These are phyloP conservation scores for Alloteropsis semialata DNA, from an alignment of 176 grass and related monocot species.

Conservation along the genomic window DNA sequence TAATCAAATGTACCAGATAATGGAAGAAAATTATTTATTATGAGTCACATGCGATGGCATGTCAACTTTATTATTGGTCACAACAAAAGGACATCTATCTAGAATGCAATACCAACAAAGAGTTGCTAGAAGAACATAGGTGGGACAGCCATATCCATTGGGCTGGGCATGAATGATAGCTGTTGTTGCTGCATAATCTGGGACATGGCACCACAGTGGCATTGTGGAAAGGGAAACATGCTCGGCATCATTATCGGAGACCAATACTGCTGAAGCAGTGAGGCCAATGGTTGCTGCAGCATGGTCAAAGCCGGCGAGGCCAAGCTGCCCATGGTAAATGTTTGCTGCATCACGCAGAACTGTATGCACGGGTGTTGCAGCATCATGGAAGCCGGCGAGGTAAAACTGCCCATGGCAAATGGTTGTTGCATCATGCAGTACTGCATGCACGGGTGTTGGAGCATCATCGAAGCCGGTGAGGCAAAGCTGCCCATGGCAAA, in stretches of 20 bases:
- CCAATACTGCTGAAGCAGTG: background rate
- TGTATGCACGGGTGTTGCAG: background rate
- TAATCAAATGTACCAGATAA: too few species aligned
- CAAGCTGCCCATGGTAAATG: background rate
- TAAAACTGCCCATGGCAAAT: too few species aligned
- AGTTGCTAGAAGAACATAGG: too few species aligned
- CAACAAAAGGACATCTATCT: background rate
- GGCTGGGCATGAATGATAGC: background rate
- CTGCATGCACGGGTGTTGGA: too few species aligned
- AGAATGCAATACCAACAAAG: background rate
- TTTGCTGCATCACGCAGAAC: background rate
- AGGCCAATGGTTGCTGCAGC: background rate
- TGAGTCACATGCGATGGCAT: conserved; percentile 15
- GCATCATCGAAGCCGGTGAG: too few species aligned
- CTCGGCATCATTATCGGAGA: background rate
- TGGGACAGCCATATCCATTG: too few species aligned
- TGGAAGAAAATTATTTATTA: too few species aligned
- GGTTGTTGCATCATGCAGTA: too few species aligned
- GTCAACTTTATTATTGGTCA: background rate
- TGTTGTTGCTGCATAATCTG: background rate
- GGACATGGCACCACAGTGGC: background rate
- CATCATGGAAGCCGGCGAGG: too few species aligned
- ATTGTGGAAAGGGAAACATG: background rate
- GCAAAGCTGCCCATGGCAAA: too few species aligned
- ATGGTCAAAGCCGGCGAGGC: background rate